A percentile compares a stretch with the other conserved stretches of the same genome.
Conservation (phyloP, 352 stramenopile species). For the Phytopythium sindhum region DNA sequence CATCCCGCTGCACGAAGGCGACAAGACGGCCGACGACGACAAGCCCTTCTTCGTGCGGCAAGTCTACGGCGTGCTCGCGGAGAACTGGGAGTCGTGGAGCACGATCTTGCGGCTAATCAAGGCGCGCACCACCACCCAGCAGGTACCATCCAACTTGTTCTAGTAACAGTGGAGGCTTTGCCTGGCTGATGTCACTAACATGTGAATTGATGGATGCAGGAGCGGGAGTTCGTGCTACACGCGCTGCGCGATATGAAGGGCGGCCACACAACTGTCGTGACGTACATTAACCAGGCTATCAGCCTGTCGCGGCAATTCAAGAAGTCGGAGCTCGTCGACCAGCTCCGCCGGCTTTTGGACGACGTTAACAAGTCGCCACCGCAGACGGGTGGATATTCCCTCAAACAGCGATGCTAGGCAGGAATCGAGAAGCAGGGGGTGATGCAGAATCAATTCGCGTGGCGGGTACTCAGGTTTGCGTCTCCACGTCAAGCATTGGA, state of each 20-base stretch:
- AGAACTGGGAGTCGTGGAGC: constrained; percentile 85
- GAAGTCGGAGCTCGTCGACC: constrained; percentile 47
- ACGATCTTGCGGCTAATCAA: constrained; percentile 83
- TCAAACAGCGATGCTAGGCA: not conserved
- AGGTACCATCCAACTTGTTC: constrained; percentile 30
- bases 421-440: not conserved
- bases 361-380: constrained; percentile 11
- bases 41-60: constrained; percentile 59
- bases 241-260: constrained; percentile 73
- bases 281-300: constrained; percentile 75
- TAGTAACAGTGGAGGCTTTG: too few relatives aligned
- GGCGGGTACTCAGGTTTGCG: not conserved
- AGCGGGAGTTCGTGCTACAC: constrained; percentile 77
- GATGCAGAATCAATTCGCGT: not conserved
- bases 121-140: constrained; percentile 56
- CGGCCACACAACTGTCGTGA: constrained; percentile 47
- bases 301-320: constrained; percentile 62
- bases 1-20: constrained; percentile 64
- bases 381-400: not conserved
- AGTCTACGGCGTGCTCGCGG: constrained; percentile 74
- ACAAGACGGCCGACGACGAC: constrained; percentile 45
- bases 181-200: not conserved
- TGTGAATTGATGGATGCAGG: constrained; percentile 19
- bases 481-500: not conserved
- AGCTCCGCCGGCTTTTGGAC: constrained; percentile 41